Percentiles rank a stretch among this genome's conserved stretches.
Conservation (phyloP, 2,329 filamentous ascomycete species). For the Zasmidium citrigriseum region DNA sequence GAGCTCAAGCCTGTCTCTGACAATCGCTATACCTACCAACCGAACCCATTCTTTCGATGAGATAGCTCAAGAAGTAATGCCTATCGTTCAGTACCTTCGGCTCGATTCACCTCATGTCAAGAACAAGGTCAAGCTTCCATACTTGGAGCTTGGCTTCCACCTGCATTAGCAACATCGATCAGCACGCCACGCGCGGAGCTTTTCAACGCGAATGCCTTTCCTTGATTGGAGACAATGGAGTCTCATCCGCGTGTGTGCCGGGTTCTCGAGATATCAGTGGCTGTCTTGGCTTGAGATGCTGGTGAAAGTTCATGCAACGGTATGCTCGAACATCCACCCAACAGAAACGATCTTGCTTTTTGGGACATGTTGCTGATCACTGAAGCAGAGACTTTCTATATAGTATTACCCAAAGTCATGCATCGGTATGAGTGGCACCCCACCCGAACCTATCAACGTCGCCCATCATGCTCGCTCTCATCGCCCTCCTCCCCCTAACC, state of each 20-base stretch:
- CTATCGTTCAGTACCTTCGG: background rate
- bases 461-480: background rate
- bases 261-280: background rate
- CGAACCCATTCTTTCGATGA: slow-evolving; percentile 18
- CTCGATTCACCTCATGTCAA: background rate
- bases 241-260: background rate
- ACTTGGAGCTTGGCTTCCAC: background rate
- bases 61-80: background rate
- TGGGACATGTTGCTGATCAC: too few relatives aligned
- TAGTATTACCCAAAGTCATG: too few relatives aligned
- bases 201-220: background rate
- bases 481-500: background rate
- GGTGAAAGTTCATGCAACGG: background rate
- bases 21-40: slow-evolving; percentile 18
- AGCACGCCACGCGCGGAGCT: background rate
- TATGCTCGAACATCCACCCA: too few relatives aligned
- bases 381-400: too few relatives aligned
- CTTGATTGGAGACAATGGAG: background rate
- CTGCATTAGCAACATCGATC: background rate
- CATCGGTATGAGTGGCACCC: too few relatives aligned
- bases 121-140: background rate
- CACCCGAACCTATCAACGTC: too few relatives aligned
- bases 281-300: background rate
- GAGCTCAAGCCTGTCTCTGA: slow-evolving; percentile 11
- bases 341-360: too few relatives aligned